Percentiles rank a stretch among this genome's conserved stretches.
phyloP scores from a whole-genome alignment of 192 early-diverging fungal genomes.

The Jimgerdemannia lactiflua region DNA sequence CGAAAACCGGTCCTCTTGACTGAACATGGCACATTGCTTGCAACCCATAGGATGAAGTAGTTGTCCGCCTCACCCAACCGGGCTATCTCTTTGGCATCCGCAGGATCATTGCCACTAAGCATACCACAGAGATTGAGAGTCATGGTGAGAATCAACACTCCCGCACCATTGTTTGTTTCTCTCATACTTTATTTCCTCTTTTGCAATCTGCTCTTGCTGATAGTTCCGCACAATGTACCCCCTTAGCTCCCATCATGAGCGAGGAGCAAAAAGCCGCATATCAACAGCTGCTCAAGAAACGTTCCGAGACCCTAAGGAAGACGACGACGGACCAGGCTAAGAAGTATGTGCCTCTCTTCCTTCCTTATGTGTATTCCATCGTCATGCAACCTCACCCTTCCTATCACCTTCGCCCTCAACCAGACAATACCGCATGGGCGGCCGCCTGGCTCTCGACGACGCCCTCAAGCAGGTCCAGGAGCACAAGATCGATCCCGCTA shows the following conservation, averaged over 20 bases:
- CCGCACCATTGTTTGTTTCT: too few relatives aligned
- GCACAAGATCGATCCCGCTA: constrained; percentile 71
- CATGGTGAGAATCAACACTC: constrained; percentile 28
- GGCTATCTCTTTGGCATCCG: constrained; percentile 72
- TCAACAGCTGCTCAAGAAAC: constrained; percentile 82
- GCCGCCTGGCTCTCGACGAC: constrained; percentile 81
- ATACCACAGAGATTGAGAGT: constrained; percentile 44
- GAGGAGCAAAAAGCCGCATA: constrained; percentile 85
- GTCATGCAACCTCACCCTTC: too few relatives aligned
- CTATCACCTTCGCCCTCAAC: neutral
- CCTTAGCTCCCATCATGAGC: constrained; percentile 54
- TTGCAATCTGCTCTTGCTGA: too few relatives aligned
- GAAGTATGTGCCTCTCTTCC: constrained; percentile 38
- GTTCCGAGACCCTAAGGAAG: constrained; percentile 76
- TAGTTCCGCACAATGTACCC: neutral
- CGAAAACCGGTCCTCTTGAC: too few relatives aligned
- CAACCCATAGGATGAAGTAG: constrained; percentile 69
- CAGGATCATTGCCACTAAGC: constrained; percentile 63
- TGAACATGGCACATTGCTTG: neutral
- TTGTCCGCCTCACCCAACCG: constrained; percentile 76
- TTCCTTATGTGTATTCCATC: neutral
- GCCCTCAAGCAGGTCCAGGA: constrained; percentile 85
- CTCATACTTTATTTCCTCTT: too few relatives aligned
- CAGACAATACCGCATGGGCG: constrained; percentile 70
- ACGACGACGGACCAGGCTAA: constrained; percentile 75